A percentile compares a stretch with the other conserved stretches of the same genome.
Conservation (phyloP, 176 grass and related monocot species). For the Calamus simplicifolius region DNA sequence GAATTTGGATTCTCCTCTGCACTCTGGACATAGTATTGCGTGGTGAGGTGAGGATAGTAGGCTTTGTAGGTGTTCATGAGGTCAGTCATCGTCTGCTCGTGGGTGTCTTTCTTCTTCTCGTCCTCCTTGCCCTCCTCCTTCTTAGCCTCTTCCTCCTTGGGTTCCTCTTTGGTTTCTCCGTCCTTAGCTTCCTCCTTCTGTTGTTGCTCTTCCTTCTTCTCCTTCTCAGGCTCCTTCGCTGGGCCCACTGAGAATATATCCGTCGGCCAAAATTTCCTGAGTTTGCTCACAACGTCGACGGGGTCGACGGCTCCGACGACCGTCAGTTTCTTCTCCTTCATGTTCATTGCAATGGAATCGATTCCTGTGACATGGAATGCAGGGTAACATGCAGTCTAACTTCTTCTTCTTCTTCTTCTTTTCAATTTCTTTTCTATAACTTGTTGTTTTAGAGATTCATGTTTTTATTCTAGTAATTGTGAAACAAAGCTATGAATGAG, state of each 20-base stretch:
- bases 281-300: constrained; percentile 66
- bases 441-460: no score
- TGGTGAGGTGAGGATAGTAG: constrained; percentile 27
- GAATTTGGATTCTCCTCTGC: constrained; percentile 89
- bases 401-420: no score
- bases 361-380: constrained; percentile 35
- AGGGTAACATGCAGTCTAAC: background rate
- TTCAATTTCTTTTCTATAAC: no score
- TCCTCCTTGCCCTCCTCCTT: constrained; percentile 10
- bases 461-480: no score
- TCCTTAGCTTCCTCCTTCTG: constrained; percentile 19
- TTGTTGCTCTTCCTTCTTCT: constrained; percentile 45
- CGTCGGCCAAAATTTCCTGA: constrained; percentile 59
- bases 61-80: constrained; percentile 45
- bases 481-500: no score
- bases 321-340: constrained; percentile 63
- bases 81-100: constrained; percentile 39
- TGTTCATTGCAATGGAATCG: constrained; percentile 64
- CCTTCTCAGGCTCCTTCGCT: constrained; percentile 47
- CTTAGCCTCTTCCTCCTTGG: constrained; percentile 27
- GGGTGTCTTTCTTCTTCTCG: constrained; percentile 20
- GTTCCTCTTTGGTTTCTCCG: constrained; percentile 5
- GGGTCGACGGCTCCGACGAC: constrained; percentile 67
- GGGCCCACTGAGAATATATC: constrained; percentile 47
- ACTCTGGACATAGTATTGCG: constrained; percentile 55